Evolutionary conservation across 2,329 filamentous ascomycete genomes (phyloP).

Genomic region (Bipolaris oryzae): DNA sequence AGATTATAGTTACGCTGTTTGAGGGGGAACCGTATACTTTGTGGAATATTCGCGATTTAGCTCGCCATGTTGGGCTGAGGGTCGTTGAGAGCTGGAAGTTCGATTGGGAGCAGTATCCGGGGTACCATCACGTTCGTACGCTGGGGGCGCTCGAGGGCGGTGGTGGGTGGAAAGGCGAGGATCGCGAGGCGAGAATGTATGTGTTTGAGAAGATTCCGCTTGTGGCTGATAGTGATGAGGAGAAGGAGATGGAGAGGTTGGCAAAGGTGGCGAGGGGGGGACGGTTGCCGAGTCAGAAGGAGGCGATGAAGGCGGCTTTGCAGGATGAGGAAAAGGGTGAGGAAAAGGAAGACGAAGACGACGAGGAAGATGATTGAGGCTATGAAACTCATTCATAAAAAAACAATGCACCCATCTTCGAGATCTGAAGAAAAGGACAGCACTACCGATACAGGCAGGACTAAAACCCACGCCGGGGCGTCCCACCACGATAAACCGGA

Average conservation of each 20-base stretch:
- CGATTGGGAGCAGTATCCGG: slow-evolving; percentile 69
- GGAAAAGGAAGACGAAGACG: not conserved
- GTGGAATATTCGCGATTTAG: slow-evolving; percentile 92
- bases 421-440: not conserved
- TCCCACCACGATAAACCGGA: not conserved
- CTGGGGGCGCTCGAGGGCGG: slow-evolving; percentile 62
- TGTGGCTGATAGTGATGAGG: slow-evolving; percentile 31
- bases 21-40: slow-evolving; percentile 93
- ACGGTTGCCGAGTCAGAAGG: slow-evolving; percentile 12
- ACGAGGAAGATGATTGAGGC: not conserved
- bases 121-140: slow-evolving; percentile 75
- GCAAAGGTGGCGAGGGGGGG: slow-evolving; percentile 22
- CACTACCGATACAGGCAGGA: not conserved
- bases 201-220: slow-evolving; percentile 51
- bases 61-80: slow-evolving; percentile 73
- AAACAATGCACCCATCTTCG: not conserved
- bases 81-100: slow-evolving; percentile 75
- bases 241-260: slow-evolving; percentile 25
- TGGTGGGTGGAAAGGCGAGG: slow-evolving; percentile 57
- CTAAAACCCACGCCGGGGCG: slow-evolving; percentile 1
- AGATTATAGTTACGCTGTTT: slow-evolving; percentile 83
- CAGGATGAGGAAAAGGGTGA: slow-evolving; percentile 16
- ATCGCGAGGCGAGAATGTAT: slow-evolving; percentile 54
- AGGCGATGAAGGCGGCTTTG: slow-evolving; percentile 22
- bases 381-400: not conserved